phyloP scores from a whole-genome alignment of 176 grass and related monocot species.

The Panicum miliaceum region DNA sequence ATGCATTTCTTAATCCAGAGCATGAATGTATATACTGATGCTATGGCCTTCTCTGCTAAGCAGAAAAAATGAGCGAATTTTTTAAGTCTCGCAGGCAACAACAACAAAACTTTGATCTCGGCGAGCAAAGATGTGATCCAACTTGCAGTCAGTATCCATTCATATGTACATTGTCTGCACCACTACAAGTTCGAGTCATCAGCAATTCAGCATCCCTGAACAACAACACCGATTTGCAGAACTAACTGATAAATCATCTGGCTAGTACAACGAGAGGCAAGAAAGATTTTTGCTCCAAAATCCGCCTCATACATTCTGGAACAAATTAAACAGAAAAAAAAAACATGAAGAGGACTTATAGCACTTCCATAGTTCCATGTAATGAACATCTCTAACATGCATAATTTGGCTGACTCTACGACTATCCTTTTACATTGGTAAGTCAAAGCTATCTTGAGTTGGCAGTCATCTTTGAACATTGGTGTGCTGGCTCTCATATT shows the following conservation, averaged over 20 bases:
- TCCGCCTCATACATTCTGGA: neutral
- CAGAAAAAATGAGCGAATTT: neutral
- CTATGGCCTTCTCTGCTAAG: neutral
- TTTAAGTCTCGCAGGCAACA: neutral
- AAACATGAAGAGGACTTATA: neutral
- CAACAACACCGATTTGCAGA: neutral
- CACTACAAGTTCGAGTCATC: constrained; percentile 4
- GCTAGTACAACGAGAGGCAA: constrained; percentile 5
- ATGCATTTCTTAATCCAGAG: neutral
- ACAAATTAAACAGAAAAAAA: neutral
- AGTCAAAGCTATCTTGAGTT: constrained; percentile 30
- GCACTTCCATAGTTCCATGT: constrained; percentile 25
- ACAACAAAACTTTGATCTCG: neutral
- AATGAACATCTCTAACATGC: neutral
- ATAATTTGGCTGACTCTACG: constrained; percentile 16
- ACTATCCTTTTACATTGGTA: constrained; percentile 36
- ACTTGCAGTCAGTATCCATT: neutral
- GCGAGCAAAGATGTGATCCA: neutral
- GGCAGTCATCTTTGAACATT: constrained; percentile 65
- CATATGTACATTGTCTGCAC: constrained; percentile 21
- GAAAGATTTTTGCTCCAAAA: neutral
- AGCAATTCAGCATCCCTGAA: constrained; percentile 15
- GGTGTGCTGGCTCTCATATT: constrained; percentile 55
- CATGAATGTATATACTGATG: neutral
- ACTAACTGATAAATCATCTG: neutral